Percentiles rank a stretch among this genome's conserved stretches.
Evolutionary conservation across 371 early-diverging fungal genomes (phyloP).

Genomic region (Apophysomyces ossiformis): DNA sequence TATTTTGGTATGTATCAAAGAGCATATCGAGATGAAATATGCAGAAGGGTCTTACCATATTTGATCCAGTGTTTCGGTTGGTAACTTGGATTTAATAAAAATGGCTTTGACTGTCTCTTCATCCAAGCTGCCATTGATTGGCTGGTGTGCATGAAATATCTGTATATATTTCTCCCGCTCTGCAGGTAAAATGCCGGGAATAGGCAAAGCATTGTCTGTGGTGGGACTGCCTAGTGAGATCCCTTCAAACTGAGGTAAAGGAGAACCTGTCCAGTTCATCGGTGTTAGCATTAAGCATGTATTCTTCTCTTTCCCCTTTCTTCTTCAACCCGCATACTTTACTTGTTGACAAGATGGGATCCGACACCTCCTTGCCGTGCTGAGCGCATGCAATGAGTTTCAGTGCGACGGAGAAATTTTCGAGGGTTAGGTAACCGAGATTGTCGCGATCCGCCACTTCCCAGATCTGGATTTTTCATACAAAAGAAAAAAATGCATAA

Average conservation of each 20-base stretch:
- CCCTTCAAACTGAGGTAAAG: conserved; percentile 56
- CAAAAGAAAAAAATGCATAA: not conserved
- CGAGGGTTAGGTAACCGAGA: conserved; percentile 31
- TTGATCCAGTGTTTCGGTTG: conserved; percentile 44
- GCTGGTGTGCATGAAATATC: conserved; percentile 49
- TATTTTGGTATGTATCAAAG: conserved; percentile 4
- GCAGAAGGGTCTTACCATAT: conserved; percentile 43
- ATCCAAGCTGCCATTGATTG: conserved; percentile 40
- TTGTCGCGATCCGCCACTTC: conserved; percentile 36
- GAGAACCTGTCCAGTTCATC: conserved; percentile 22
- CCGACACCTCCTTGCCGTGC: conserved; percentile 26
- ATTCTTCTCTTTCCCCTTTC: conserved; percentile 1
- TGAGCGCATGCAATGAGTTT: conserved; percentile 44
- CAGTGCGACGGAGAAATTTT: conserved; percentile 36
- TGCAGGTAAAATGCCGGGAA: conserved; percentile 27
- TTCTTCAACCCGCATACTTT: conserved; percentile 12
- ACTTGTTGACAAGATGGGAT: conserved; percentile 37
- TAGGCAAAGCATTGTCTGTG: not conserved
- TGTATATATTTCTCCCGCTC: conserved; percentile 48
- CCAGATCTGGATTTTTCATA: conserved; percentile 30
- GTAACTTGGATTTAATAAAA: conserved; percentile 50
- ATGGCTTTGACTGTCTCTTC: conserved; percentile 45
- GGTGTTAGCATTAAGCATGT: not conserved
- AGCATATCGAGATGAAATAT: not conserved
- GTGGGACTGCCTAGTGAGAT: conserved; percentile 18